These are phyloP conservation scores for Pharus latifolius DNA, from an alignment of 176 grass and related monocot genomes.

Conservation along the genomic window DNA sequence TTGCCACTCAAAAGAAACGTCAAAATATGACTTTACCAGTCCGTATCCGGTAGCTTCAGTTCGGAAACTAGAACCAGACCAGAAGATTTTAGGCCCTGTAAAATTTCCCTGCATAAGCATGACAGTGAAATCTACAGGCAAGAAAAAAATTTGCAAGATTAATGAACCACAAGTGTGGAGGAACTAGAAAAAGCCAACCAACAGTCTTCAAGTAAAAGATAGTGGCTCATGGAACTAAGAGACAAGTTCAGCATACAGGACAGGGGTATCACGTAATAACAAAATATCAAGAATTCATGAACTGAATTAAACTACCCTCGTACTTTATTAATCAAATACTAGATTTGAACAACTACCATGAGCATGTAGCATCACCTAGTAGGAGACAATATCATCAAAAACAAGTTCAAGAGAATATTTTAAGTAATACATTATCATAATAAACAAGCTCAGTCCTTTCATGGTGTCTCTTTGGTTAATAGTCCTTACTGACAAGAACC, in stretches of 20 bases:
- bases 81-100: conserved; percentile 98
- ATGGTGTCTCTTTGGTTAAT: not conserved
- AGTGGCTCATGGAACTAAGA: not conserved
- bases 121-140: conserved; percentile 40
- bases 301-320: not conserved
- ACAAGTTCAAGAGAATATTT: not conserved
- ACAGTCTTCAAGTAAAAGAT: not conserved
- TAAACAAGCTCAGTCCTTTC: not conserved
- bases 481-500: not conserved
- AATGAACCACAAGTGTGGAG: conserved; percentile 1
- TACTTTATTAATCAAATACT: not conserved
- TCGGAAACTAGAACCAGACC: conserved; percentile 97
- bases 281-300: not conserved
- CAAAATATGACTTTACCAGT: conserved; percentile 50
- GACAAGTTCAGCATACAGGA: not conserved
- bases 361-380: conserved; percentile 1
- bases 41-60: conserved; percentile 99
- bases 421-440: not conserved
- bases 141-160: not conserved
- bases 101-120: conserved; percentile 94
- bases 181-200: conserved; percentile 13
- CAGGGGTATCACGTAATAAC: not conserved
- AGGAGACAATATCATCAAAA: not conserved
- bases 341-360: not conserved
- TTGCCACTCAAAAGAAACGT: conserved; percentile 1